Conservation (phyloP, 176 grass and related monocot species). For the Zea mays region Zm-B73-REFERENCE-NAM-5.0 NC_050103.1:19054001-19054500, state of each 20-base stretch:
- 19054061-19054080: slow-evolving; percentile 35
- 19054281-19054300: slow-evolving; percentile 12
- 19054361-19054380: background rate
- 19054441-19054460: slow-evolving; percentile 20
- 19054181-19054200: no score
- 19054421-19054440: slow-evolving; percentile 34
- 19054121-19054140: slow-evolving; percentile 38
- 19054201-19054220: no score
- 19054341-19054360: slow-evolving; percentile 34
- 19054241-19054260: no score
- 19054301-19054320: slow-evolving; percentile 29
- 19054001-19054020: slow-evolving; percentile 88
- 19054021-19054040: slow-evolving; percentile 87
- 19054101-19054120: slow-evolving; percentile 37
- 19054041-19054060: slow-evolving; percentile 91
- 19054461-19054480: slow-evolving; percentile 29
- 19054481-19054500: background rate
- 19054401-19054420: slow-evolving; percentile 43
- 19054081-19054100: slow-evolving; percentile 55
- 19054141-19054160: background rate
- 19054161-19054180: no score
- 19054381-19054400: background rate
- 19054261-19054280: background rate
- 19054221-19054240: no score
- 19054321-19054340: background rate